Evolutionary conservation across 257 asterid genomes (phyloP), one percentile per base, ranked within the genome.

Genomic region (Mitragyna speciosa): DNA sequence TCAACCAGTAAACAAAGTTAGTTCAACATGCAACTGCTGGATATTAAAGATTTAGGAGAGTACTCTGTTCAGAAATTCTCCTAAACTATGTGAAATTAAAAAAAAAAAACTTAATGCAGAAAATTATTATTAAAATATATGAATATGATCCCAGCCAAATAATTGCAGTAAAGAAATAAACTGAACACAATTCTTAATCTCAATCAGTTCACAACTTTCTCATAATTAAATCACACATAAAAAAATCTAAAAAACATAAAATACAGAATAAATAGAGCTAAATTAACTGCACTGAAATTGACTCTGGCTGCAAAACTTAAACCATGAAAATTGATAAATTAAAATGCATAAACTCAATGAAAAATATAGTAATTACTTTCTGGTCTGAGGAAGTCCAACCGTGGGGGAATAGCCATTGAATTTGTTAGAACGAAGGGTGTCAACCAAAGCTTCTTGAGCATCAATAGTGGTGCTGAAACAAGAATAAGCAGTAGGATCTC

Each of bases 321-420:
- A 31, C 19, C 72, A 31, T 16, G 12, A 30, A 16, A 45, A 68
- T 30, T 68, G 45, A 39, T 10, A 33, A 22, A 2, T 4, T 28
- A 64, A 36, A 14, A 6, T 10, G 20, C 1, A 14, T 24, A 4
- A 5, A 17, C 19, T 63, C 61, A 36, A 14, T 1, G 22, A 33
- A 31, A 72, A 78, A 45, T 41, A n/a, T 76, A 52, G 41, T 6
- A 59, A n/a, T 63, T 88, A 92, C 98, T 76, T 87, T 90, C 98
- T 88, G 74, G 97, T 84, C 70, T 90, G 94, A 74, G 95, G 98
- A 48, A 94, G 97, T 2, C 98, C 98, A 31, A 83, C 93, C 20
- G 95, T 92, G 17, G 97, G 97, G 41, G 98, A 74, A 72, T 94
- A 94, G 6, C 98, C 97, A 81, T 94, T 94, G 86, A 94, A 94